Conservation (phyloP, 2,329 filamentous ascomycete species). For the Colletotrichum zoysiae region DNA sequence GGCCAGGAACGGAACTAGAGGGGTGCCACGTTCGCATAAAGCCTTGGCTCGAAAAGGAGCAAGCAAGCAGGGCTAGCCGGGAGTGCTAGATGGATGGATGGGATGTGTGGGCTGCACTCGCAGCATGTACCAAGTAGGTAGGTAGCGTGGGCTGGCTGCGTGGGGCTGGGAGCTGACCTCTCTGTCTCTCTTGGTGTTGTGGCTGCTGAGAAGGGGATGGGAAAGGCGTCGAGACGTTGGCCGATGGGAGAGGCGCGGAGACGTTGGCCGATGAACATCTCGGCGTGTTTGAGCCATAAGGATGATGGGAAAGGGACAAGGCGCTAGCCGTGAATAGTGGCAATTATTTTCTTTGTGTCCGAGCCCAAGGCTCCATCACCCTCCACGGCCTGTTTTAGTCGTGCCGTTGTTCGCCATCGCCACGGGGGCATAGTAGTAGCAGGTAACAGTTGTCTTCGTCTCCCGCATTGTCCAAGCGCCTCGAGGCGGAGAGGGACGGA, state of each 20-base stretch:
- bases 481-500: not conserved
- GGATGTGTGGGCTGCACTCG: constrained; percentile 8
- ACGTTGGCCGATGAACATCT: not conserved
- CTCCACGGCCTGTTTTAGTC: not conserved
- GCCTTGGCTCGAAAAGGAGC: constrained; percentile 11
- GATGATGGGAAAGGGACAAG: constrained; percentile 6
- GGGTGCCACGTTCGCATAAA: constrained; percentile 29
- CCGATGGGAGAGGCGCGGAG: constrained; percentile 6
- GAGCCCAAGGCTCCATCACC: constrained; percentile 25
- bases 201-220: constrained; percentile 1
- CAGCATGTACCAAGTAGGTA: constrained; percentile 12
- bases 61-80: constrained; percentile 18
- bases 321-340: constrained; percentile 20
- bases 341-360: constrained; percentile 14
- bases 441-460: not conserved
- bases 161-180: constrained; percentile 12
- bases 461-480: not conserved
- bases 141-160: constrained; percentile 1
- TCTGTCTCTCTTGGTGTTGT: not conserved
- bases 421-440: not conserved
- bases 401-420: constrained; percentile 19
- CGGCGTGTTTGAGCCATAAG: not conserved
- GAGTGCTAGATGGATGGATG: constrained; percentile 12
- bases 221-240: not conserved
- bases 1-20: constrained; percentile 31